Conservation (phyloP, 2,329 filamentous ascomycete species). For the Geoglossum cookeanum region DNA sequence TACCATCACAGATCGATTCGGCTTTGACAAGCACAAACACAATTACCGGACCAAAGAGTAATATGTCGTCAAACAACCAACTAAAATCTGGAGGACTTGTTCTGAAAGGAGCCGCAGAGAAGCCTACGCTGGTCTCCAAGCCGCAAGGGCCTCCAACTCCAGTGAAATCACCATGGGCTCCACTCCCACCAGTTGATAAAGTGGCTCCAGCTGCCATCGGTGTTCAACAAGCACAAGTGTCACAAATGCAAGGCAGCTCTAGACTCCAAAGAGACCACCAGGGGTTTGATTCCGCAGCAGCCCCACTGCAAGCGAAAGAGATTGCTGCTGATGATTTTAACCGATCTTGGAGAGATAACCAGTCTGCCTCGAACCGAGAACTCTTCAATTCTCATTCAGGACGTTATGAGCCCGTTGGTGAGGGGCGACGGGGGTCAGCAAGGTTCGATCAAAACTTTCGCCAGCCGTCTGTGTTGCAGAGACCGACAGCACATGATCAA, state of each 20-base stretch:
- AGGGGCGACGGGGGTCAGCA: constrained; percentile 49
- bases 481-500: constrained; percentile 42
- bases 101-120: constrained; percentile 48
- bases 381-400: constrained; percentile 92
- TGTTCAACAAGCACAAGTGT: constrained; percentile 22
- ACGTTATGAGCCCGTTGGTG: constrained; percentile 71
- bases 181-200: constrained; percentile 69
- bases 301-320: constrained; percentile 47
- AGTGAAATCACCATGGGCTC: constrained; percentile 80
- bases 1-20: background rate
- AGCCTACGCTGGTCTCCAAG: constrained; percentile 55
- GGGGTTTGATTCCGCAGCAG: constrained; percentile 14
- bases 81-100: constrained; percentile 35
- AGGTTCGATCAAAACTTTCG: constrained; percentile 48
- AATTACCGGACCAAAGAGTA: background rate
- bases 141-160: constrained; percentile 44
- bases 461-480: constrained; percentile 62
- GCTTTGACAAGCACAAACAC: background rate
- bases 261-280: constrained; percentile 33
- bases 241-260: constrained; percentile 18
- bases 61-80: constrained; percentile 10
- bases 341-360: constrained; percentile 61
- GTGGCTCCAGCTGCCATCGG: constrained; percentile 44
- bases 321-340: constrained; percentile 91
- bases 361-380: constrained; percentile 45